These are phyloP conservation scores for Dictyostelium purpureum DNA, from an alignment of 78 protist species.

Conservation along the genomic window DNA sequence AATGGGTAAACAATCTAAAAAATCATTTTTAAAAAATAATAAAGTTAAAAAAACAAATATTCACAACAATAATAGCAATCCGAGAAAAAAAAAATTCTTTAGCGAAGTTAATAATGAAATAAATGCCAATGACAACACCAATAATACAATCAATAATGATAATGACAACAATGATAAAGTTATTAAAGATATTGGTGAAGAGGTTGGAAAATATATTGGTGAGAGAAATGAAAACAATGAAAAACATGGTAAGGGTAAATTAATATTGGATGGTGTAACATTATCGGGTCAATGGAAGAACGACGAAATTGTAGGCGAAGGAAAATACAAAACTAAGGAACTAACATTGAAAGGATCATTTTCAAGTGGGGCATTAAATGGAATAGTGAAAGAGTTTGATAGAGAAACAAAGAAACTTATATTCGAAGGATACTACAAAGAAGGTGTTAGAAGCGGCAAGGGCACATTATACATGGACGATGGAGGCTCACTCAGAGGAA, in stretches of 20 bases:
- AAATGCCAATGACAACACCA: neutral
- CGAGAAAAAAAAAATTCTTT: neutral
- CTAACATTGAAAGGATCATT: neutral
- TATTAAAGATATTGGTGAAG: no score
- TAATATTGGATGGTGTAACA: slow-evolving; percentile 20
- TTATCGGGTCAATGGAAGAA: slow-evolving; percentile 37
- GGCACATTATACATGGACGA: slow-evolving; percentile 26
- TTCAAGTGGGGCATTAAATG: slow-evolving; percentile 3
- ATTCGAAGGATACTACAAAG: slow-evolving; percentile 26
- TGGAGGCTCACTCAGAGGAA: slow-evolving; percentile 23
- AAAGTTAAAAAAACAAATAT: no score
- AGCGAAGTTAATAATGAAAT: neutral
- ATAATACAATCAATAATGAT: neutral
- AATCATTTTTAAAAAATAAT: no score
- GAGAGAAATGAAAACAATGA: no score
- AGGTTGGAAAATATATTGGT: no score
- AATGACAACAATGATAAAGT: neutral
- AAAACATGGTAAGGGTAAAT: slow-evolving; percentile 45
- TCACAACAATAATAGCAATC: no score
- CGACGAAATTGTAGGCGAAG: slow-evolving; percentile 14
- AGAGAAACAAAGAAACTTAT: neutral
- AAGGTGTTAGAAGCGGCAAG: slow-evolving; percentile 36
- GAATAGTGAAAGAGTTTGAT: neutral
- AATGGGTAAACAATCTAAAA: no score
- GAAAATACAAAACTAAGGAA: neutral